Percentiles rank a stretch among this genome's conserved stretches.
These are phyloP conservation scores for Oemleria cerasiformis DNA, from an alignment of 306 rosid species.

Conservation along the genomic window DNA sequence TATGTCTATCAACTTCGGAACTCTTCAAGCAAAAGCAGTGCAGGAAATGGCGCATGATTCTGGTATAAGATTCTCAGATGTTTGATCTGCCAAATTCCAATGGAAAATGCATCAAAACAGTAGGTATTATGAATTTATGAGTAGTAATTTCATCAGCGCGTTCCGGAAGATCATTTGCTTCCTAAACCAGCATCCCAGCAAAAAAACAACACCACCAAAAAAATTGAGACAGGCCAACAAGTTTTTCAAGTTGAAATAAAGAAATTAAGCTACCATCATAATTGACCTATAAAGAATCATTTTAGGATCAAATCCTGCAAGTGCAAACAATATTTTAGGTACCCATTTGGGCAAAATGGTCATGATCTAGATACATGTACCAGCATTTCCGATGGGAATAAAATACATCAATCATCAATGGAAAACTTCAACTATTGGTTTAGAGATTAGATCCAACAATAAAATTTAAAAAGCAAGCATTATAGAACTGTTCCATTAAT, in stretches of 20 bases:
- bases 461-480: neutral
- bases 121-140: too few relatives aligned
- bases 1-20: slow-evolving; percentile 19
- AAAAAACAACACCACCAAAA: neutral
- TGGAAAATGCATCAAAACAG: slow-evolving; percentile 9
- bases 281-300: slow-evolving; percentile 2
- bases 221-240: neutral
- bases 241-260: neutral
- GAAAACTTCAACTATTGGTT: neutral
- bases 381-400: neutral
- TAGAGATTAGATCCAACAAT: neutral
- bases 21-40: slow-evolving; percentile 43
- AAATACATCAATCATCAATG: neutral
- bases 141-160: neutral
- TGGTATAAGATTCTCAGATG: neutral
- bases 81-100: slow-evolving; percentile 31
- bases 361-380: neutral
- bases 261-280: neutral
- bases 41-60: slow-evolving; percentile 25
- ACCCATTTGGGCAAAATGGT: neutral
- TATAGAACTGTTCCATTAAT: neutral
- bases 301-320: neutral
- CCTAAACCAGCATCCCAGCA: neutral
- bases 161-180: neutral
- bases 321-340: neutral